Evolutionary conservation across 108 stramenopile species (phyloP).

Genomic region (Aureococcus anophagefferens): DNA sequence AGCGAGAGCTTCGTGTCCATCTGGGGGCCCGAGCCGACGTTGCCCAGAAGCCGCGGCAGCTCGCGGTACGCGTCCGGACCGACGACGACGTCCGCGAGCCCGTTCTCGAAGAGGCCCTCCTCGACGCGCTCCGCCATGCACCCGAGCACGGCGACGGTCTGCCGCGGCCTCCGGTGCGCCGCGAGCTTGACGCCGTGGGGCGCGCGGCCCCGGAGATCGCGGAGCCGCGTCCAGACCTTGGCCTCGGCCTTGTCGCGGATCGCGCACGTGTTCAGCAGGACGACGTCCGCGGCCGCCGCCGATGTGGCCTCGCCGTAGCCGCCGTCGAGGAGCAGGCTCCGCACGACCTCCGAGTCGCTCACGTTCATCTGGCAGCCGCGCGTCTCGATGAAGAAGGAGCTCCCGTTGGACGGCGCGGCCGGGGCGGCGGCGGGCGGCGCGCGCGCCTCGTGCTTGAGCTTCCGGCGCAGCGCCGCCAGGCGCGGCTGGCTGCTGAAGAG

Average conservation of each 20-base stretch:
- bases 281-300: constrained; percentile 58
- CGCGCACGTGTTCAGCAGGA: constrained; percentile 95
- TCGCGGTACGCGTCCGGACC: constrained; percentile 98
- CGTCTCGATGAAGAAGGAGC: constrained; percentile 84
- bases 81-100: constrained; percentile 79
- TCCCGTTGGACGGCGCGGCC: background rate
- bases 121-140: constrained; percentile 99
- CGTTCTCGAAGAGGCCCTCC: constrained; percentile 69
- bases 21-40: constrained; percentile 20
- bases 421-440: no score
- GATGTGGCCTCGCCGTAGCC: constrained; percentile 29
- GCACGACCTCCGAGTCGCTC: constrained; percentile 85
- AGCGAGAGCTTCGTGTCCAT: constrained; percentile 75
- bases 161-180: no score
- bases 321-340: constrained; percentile 53
- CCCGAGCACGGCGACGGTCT: constrained; percentile 87
- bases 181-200: no score
- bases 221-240: constrained; percentile 84
- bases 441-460: no score
- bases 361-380: constrained; percentile 99
- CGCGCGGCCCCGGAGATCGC: constrained; percentile 26
- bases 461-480: no score
- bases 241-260: constrained; percentile 95
- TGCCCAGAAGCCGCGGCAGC: constrained; percentile 67
- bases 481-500: no score